phyloP scores from a whole-genome alignment of 2,329 filamentous ascomycete genomes.

The Fusarium vanettenii region DNA sequence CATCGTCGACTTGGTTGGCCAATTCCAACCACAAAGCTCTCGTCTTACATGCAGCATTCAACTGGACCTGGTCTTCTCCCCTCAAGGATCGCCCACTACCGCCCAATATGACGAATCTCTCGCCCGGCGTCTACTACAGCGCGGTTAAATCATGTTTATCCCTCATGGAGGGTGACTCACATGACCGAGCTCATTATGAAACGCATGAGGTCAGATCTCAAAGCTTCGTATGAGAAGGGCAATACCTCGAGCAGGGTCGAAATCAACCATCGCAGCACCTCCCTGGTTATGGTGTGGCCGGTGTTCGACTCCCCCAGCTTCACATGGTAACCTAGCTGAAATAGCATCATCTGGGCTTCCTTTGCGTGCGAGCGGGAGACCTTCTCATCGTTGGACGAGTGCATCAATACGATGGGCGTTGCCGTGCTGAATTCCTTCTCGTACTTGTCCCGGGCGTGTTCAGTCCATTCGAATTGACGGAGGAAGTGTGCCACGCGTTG shows the following conservation, averaged over 20 bases:
- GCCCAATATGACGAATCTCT: background rate
- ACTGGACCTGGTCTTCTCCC: background rate
- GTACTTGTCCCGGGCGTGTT: background rate
- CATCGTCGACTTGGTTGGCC: background rate
- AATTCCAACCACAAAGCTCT: background rate
- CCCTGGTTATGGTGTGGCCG: background rate
- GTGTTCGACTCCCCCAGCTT: background rate
- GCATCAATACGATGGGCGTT: conserved; percentile 9
- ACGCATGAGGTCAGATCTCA: background rate
- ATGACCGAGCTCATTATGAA: background rate
- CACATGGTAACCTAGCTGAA: background rate
- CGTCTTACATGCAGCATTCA: background rate
- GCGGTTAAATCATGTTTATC: background rate
- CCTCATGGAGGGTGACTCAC: background rate
- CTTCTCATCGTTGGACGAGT: background rate
- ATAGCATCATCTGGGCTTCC: background rate
- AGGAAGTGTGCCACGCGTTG: background rate
- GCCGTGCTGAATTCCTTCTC: background rate
- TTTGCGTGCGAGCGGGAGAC: background rate
- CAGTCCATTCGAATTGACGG: background rate
- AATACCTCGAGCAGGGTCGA: background rate
- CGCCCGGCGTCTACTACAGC: background rate
- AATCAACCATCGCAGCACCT: background rate
- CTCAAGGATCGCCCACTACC: background rate
- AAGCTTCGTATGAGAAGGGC: background rate